Evolutionary conservation across 2,329 filamentous ascomycete genomes (phyloP), one percentile per base, ranked within the genome.

Genomic region (Penicillium sp.): DNA sequence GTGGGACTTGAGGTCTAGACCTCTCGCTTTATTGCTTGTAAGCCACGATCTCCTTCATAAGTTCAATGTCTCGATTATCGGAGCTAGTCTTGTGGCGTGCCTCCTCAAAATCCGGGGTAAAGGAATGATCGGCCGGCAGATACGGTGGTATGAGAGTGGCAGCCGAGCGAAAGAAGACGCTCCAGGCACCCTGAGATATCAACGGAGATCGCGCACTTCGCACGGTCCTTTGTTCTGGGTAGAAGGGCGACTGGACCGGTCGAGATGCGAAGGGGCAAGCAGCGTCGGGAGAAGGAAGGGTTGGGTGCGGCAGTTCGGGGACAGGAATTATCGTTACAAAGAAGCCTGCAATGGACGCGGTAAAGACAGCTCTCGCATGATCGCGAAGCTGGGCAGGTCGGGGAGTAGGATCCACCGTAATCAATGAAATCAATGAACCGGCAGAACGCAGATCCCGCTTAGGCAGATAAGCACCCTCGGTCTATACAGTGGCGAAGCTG

Each of bases 171-270:
- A 26, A 8, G 24, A 10, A 36, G n/a, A 5, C 7, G 24, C 16
- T 29, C 13, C 10, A 38, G 18, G 14, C 16, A 14, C 10, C 9
- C n/a, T n/a, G 27, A 43, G 9, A 14, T 9, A 38, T 31, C 13
- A 14, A 28, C 26, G 9, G 20, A 29, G 23, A 38, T 16, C 26
- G 28, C 45, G 27, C 36, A 41, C 31, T 41, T 47, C 46, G 50
- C 50, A 50, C 50, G 43, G 46, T 49, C 43, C 43, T 49, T 31
- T 14, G 24, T 18, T n/a, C 41, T 44, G 45, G 38, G 24, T 24
- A 29, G 13, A 13, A 23, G 16, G 63, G 79, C 79, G 24, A 84
- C 81, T 68, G 83, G 80, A 59, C 77, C 85, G 67, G 86, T 87
- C 27, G 85, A 87, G 58, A 79, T 72, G 52, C 31, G 31, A 43